Base-by-base conservation (phyloP, 495 filamentous ascomycete species). In the Hypoxylon perforatum region DNA sequence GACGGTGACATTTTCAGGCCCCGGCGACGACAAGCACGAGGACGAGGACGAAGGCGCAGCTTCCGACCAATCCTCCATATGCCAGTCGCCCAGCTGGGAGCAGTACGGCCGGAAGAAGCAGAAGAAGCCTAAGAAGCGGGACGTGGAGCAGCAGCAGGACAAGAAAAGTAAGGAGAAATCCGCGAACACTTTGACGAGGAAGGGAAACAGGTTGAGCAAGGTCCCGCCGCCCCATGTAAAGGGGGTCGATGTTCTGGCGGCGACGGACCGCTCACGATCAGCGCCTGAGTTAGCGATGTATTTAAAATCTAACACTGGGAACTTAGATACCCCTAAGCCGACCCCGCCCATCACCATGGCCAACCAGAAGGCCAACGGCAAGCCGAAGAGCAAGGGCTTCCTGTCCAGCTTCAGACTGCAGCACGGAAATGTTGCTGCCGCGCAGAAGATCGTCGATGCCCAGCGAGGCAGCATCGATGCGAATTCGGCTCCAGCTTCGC, bases 31-130 rank as follows among this genome's bases (percentile, higher is more conserved):
- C n/a, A n/a, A n/a, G n/a, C n/a, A n/a, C n/a, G n/a, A 63, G 11
- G 69, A 65, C 36, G 75, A 79, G 11, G 70, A 77, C 30, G 74
- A 70, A 44, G 75, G 76, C 49, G 61, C 65, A 54, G 74, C 75
- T 72, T 83, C 82, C 8, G 81, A 81, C 48, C 74, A 79, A 35
- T 83, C 81, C 14, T 85, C 83, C 2, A 85, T 86, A 45, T 86
- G 84, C 54, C 83, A 85, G 49, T 86, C 84, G 3, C 84, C 84
- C 12, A 84, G 81, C 49, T 85, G 84, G 84, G 84, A 84, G 49
- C 77, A 79, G 45, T 79, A 82, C 59, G 74, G 76, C 6, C 75
- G 79, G 33, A 81, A 79, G 69, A 82, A 82, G 60, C 82, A 84
- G 38, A 83, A 82, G 72, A 74, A 77, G 64, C 62, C 72, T n/a